These are phyloP conservation scores for Alternaria burnsii DNA, from an alignment of 2,329 filamentous ascomycete genomes.

Conservation along the genomic window DNA sequence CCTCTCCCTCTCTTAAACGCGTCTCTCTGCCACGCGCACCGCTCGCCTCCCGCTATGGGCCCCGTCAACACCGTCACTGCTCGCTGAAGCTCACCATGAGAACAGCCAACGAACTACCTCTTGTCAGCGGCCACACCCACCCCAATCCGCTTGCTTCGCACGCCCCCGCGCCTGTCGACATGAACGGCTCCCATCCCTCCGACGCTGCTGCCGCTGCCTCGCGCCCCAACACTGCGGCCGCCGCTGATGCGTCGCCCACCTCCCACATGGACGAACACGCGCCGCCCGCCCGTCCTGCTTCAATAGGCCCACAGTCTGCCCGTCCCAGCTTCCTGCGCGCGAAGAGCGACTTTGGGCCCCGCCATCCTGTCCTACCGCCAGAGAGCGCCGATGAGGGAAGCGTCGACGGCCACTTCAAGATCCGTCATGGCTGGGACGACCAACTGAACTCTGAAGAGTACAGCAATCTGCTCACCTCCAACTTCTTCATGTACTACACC, in stretches of 20 bases:
- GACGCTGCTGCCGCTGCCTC: constrained; percentile 23
- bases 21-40: constrained; percentile 3
- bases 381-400: constrained; percentile 52
- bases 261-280: constrained; percentile 33
- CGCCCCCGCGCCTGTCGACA: constrained; percentile 28
- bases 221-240: constrained; percentile 38
- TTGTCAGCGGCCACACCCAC: constrained; percentile 30
- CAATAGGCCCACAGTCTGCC: constrained; percentile 58
- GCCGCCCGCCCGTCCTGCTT: constrained; percentile 58
- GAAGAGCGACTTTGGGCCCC: constrained; percentile 68
- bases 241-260: constrained; percentile 22
- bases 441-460: constrained; percentile 92
- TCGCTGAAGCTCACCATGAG: constrained; percentile 42
- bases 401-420: constrained; percentile 63
- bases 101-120: constrained; percentile 37
- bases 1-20: constrained; percentile 9
- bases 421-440: constrained; percentile 89
- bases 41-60: constrained; percentile 41
- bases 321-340: constrained; percentile 59
- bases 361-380: constrained; percentile 34
- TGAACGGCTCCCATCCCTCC: constrained; percentile 29
- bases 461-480: constrained; percentile 82
- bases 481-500: constrained; percentile 99
- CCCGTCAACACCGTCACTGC: constrained; percentile 31
- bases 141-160: constrained; percentile 42